A percentile compares a stretch with the other conserved stretches of the same genome.
Evolutionary conservation across 2,329 filamentous ascomycete genomes (phyloP).

Genomic region (Colletotrichum echinochloae): DNA sequence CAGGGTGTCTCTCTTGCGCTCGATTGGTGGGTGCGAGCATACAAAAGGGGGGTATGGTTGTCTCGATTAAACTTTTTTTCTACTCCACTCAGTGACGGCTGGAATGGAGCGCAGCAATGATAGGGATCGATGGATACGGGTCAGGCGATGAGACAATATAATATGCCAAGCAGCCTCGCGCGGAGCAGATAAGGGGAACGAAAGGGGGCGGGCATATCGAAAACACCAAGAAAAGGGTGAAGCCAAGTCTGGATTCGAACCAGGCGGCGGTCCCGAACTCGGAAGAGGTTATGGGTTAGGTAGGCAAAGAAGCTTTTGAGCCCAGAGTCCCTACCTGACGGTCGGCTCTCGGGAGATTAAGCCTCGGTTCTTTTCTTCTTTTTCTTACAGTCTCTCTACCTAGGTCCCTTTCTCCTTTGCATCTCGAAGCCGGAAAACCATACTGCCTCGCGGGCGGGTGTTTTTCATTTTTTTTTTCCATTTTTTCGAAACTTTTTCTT

Average conservation of each 20-base stretch:
- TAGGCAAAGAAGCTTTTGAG: background rate
- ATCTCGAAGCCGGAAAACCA: background rate
- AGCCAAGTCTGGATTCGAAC: constrained; percentile 1
- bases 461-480: background rate
- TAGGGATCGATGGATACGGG: background rate
- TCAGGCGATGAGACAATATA: constrained; percentile 26
- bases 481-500: too few species aligned
- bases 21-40: background rate
- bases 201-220: background rate
- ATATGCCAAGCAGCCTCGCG: constrained; percentile 22
- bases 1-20: background rate
- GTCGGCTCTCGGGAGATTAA: background rate
- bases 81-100: constrained; percentile 10
- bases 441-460: background rate
- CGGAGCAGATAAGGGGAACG: constrained; percentile 15
- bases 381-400: background rate
- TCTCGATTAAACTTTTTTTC: constrained; percentile 13
- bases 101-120: constrained; percentile 6
- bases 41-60: background rate
- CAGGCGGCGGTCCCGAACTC: background rate
- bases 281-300: too few species aligned
- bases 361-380: background rate
- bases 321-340: background rate
- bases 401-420: background rate
- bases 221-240: constrained; percentile 13